Percentiles rank a stretch among this genome's conserved stretches.
phyloP scores from a whole-genome alignment of 73 alveolate species.

The Uronychia setigera region DNA sequence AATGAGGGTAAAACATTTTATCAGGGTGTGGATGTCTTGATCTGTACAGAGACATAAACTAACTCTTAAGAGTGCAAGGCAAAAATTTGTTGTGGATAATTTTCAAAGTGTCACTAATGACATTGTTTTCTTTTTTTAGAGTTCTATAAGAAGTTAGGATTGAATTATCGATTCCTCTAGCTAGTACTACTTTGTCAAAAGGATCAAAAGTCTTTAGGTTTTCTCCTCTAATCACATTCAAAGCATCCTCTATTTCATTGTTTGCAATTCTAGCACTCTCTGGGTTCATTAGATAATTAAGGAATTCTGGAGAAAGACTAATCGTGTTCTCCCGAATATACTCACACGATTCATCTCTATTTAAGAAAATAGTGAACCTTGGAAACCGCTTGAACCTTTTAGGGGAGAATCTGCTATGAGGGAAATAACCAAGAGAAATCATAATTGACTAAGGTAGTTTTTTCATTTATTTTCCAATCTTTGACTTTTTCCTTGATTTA shows the following conservation, averaged over 20 bases:
- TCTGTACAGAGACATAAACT: background rate
- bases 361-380: slow-evolving; percentile 59
- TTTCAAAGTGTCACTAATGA: slow-evolving; percentile 55
- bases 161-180: slow-evolving; percentile 68
- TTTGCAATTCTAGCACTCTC: slow-evolving; percentile 3
- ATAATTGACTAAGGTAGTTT: background rate
- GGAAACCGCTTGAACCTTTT: slow-evolving; percentile 67
- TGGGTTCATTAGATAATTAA: slow-evolving; percentile 56
- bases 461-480: background rate
- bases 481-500: no score
- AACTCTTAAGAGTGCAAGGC: background rate
- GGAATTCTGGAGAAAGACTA: slow-evolving; percentile 58
- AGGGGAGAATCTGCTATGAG: slow-evolving; percentile 30
- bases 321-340: slow-evolving; percentile 51
- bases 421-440: background rate
- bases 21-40: background rate
- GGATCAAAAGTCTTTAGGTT: slow-evolving; percentile 60
- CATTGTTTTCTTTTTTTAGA: slow-evolving; percentile 50
- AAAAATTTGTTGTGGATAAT: slow-evolving; percentile 61
- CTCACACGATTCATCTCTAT: slow-evolving; percentile 39
- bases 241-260: slow-evolving; percentile 13
- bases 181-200: slow-evolving; percentile 65
- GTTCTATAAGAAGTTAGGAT: slow-evolving; percentile 64
- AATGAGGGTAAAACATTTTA: background rate
- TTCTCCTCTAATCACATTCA: slow-evolving; percentile 6